These are phyloP conservation scores for Trebouxia sp. DNA, from an alignment of 139 green algal species.

Conservation along the genomic window DNA sequence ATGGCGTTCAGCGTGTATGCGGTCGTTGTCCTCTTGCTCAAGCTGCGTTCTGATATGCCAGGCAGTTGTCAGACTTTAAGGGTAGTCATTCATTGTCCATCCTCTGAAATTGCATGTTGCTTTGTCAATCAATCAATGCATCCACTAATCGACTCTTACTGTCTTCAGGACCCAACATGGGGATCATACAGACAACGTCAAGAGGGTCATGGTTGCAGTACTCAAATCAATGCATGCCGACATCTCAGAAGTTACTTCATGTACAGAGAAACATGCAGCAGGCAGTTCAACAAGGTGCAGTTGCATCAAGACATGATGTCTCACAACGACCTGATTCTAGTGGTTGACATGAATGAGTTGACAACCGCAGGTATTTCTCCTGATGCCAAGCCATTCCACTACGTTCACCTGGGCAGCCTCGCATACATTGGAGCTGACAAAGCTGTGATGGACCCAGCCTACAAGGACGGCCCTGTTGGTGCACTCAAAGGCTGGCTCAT, in stretches of 20 bases:
- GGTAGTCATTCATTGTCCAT: neutral
- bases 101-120: neutral
- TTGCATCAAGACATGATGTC: too few species aligned
- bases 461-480: slow-evolving; percentile 8
- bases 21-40: neutral
- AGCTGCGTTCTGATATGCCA: neutral
- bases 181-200: too few species aligned
- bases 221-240: neutral
- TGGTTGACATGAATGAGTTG: too few species aligned
- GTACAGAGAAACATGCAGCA: neutral
- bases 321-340: too few species aligned
- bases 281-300: too few species aligned
- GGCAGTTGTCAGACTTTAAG: neutral
- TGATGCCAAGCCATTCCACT: slow-evolving; percentile 27
- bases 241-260: neutral
- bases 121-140: neutral
- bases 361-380: slow-evolving; percentile 22
- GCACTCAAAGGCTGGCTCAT: slow-evolving; percentile 26
- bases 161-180: too few species aligned
- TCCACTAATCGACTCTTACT: neutral
- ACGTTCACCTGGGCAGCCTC: slow-evolving; percentile 30
- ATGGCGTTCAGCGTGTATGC: too few species aligned
- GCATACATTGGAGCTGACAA: slow-evolving; percentile 39
- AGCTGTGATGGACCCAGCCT: slow-evolving; percentile 29
- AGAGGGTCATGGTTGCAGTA: too few species aligned